These are phyloP conservation scores for Monsonia emarginata DNA, from an alignment of 441 rosid genomes.

Conservation along the genomic window DNA sequence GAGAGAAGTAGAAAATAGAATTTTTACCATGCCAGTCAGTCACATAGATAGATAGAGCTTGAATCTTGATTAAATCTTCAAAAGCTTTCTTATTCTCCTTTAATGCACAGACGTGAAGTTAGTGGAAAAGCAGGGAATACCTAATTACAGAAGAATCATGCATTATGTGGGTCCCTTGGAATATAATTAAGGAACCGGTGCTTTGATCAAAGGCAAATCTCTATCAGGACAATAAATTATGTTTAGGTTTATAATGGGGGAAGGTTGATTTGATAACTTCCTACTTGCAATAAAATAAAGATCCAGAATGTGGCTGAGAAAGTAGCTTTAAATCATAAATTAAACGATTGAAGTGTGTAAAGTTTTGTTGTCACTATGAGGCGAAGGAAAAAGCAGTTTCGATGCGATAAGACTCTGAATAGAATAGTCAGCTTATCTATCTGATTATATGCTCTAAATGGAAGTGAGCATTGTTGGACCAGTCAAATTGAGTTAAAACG, in stretches of 20 bases:
- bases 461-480: background rate
- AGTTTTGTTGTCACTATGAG: background rate
- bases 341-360: background rate
- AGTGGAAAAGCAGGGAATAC: background rate
- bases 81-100: background rate
- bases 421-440: background rate
- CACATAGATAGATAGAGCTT: too few relatives aligned
- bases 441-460: background rate
- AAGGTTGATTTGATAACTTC: background rate
- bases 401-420: background rate
- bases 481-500: too few relatives aligned
- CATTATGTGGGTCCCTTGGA: background rate
- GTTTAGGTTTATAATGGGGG: background rate
- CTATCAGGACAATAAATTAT: background rate
- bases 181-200: background rate
- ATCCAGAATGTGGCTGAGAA: background rate
- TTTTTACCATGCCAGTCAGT: too few relatives aligned
- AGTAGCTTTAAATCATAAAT: background rate
- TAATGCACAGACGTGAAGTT: background rate
- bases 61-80: background rate
- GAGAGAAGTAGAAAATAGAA: background rate
- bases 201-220: background rate
- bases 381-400: background rate
- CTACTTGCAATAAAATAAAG: background rate
- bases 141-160: background rate